Percentiles rank a stretch among this genome's conserved stretches.
phyloP scores from a whole-genome alignment of 2,329 filamentous ascomycete genomes.

The Trichoderma simmonsii region DNA sequence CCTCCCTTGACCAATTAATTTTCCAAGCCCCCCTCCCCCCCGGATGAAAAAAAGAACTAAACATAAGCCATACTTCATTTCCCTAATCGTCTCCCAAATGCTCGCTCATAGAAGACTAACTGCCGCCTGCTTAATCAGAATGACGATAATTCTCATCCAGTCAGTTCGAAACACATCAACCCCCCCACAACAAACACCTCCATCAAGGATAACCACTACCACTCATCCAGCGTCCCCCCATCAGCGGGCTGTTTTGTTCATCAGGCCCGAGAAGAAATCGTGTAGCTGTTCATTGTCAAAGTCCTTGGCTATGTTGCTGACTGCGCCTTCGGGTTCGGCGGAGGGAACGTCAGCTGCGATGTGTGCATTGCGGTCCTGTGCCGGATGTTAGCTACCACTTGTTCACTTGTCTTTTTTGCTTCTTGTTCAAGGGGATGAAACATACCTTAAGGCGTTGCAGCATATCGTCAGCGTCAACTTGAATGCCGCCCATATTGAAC shows the following conservation, averaged over 20 bases:
- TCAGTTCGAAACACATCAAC: neutral
- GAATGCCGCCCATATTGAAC: constrained; percentile 97
- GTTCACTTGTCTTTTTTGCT: neutral
- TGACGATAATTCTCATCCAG: neutral
- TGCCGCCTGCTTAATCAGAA: constrained; percentile 11
- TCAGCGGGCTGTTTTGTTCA: constrained; percentile 48
- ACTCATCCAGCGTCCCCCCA: constrained; percentile 22
- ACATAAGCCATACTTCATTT: neutral
- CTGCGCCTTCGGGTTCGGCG: constrained; percentile 36
- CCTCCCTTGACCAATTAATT: neutral
- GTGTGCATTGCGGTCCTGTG: constrained; percentile 56
- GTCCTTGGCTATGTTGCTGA: constrained; percentile 43
- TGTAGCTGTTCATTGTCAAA: constrained; percentile 55
- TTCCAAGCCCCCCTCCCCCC: neutral
- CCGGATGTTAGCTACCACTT: neutral
- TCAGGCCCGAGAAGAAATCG: constrained; percentile 58
- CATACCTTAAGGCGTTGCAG: constrained; percentile 77
- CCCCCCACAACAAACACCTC: neutral
- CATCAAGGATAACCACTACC: neutral
- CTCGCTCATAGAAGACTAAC: constrained; percentile 3
- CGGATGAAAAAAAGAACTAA: neutral
- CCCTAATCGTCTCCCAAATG: neutral
- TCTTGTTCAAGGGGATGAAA: neutral
- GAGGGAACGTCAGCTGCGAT: constrained; percentile 43
- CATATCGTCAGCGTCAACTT: constrained; percentile 93